Conservation (phyloP, 768 basidiomycete species). For the Rhizopogon salebrosus region DNA sequence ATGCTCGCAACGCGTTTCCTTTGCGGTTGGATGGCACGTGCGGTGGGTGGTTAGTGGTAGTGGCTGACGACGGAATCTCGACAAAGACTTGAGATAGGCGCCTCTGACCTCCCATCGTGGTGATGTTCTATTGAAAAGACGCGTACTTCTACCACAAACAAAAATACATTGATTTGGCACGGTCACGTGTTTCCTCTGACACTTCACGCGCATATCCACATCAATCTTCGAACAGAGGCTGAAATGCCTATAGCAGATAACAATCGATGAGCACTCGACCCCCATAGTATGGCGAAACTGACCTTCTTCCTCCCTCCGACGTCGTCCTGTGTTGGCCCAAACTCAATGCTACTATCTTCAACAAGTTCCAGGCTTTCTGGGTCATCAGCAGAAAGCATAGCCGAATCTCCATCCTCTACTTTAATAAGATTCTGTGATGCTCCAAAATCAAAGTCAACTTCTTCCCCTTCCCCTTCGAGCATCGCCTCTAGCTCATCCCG, state of each 20-base stretch:
- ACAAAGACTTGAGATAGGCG: slow-evolving; percentile 48
- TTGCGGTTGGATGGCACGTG: slow-evolving; percentile 33
- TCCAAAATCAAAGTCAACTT: slow-evolving; percentile 21
- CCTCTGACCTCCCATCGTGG: slow-evolving; percentile 20
- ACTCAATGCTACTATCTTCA: slow-evolving; percentile 20
- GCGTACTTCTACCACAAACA: slow-evolving; percentile 9
- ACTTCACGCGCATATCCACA: neutral
- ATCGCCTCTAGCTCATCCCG: slow-evolving; percentile 51
- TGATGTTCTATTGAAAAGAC: slow-evolving; percentile 16
- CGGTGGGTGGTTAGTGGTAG: slow-evolving; percentile 10
- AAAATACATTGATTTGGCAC: slow-evolving; percentile 16
- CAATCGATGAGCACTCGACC: neutral
- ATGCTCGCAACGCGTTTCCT: slow-evolving; percentile 38
- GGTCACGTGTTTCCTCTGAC: slow-evolving; percentile 25
- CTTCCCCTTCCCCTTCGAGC: slow-evolving; percentile 30
- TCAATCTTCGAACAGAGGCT: slow-evolving; percentile 30
- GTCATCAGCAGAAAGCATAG: neutral
- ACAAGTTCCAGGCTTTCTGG: slow-evolving; percentile 24
- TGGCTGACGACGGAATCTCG: slow-evolving; percentile 50
- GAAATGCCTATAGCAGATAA: slow-evolving; percentile 18
- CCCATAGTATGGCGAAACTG: neutral
- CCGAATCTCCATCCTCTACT: slow-evolving; percentile 2
- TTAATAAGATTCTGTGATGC: neutral
- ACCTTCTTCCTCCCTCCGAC: slow-evolving; percentile 21
- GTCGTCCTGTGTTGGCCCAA: slow-evolving; percentile 27